Base-by-base conservation (phyloP, 2,329 filamentous ascomycete genomes). In the Phymatotrichopsis omnivora region DNA sequence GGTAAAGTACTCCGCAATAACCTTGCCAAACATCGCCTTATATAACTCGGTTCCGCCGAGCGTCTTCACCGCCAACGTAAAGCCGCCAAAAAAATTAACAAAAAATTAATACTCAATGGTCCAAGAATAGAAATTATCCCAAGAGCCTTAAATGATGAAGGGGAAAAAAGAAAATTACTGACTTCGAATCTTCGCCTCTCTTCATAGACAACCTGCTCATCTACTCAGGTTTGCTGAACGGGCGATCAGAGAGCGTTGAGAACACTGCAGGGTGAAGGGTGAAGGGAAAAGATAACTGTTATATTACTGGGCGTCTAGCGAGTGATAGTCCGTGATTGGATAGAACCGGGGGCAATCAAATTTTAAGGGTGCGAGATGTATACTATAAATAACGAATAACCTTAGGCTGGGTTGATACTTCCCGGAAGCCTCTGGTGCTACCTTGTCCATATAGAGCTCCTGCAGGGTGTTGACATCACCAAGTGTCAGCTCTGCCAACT, bases 41-140 rank as follows among this genome's bases (percentile, higher is more conserved):
- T 96, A 98, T 61, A 98, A 80, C 76, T 98, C 91, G 63, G 98
- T 96, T 65, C 96, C 89, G 65, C 98, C 91, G 57, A 98, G 82
- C 27, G 91, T 98, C 78, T 96, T 98, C 62, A 98, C 78, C 39
- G 91, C 91, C 54, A 98, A 78, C 69, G 85, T 93, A 71, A 98
- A 98, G 71, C 98, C 91, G 60, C 91, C 91, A 42, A 98, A 76
- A 61, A 98, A 72, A 68, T 84, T n/a, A n/a, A n/a, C n/a, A n/a
- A n/a, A n/a, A n/a, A 93, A 76, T 98, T 91, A 56, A 98, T 91
- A 38, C 91, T 82, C 59, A 98, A 76, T 50, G 98, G 77, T 47
- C 91, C 91, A 62, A 98, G 94, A 69, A 98, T 95, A 65, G 89
- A 70, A 98, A 98, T 71, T 98, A 98, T 53, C 91, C 91, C 58